phyloP scores from a whole-genome alignment of 441 rosid genomes.

The Breynia disticha region DNA sequence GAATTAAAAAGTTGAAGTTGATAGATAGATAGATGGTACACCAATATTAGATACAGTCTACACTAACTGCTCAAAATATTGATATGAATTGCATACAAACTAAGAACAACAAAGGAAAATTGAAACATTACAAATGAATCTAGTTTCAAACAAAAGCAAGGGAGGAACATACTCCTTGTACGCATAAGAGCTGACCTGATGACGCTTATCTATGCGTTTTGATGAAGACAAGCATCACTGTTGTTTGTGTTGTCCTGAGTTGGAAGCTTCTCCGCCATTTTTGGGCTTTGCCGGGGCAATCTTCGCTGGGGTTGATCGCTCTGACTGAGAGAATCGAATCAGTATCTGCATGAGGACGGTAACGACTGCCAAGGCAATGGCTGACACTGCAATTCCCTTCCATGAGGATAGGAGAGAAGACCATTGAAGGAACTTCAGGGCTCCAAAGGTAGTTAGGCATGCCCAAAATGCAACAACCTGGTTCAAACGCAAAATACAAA shows the following conservation, averaged over 20 bases:
- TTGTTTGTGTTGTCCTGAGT: conserved; percentile 27
- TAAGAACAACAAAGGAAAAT: neutral
- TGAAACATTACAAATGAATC: neutral
- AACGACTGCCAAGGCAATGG: conserved; percentile 40
- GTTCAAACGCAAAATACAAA: conserved; percentile 1
- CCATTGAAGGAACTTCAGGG: conserved; percentile 69
- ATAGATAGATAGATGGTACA: conserved; percentile 10
- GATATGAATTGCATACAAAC: conserved; percentile 17
- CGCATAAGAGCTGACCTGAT: conserved; percentile 19
- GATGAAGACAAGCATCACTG: conserved; percentile 15
- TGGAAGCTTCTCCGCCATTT: conserved; percentile 19
- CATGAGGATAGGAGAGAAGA: conserved; percentile 72
- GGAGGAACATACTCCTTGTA: conserved; percentile 8
- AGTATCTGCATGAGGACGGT: conserved; percentile 78
- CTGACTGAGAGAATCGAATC: conserved; percentile 83
- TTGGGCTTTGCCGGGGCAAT: conserved; percentile 55
- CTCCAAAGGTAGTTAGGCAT: conserved; percentile 43
- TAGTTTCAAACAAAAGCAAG: conserved; percentile 7
- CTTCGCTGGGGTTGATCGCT: conserved; percentile 85
- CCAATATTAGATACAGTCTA: conserved; percentile 17
- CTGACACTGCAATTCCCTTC: conserved; percentile 72
- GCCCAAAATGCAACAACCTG: conserved; percentile 83
- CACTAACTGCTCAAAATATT: conserved; percentile 15
- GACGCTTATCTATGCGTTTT: conserved; percentile 13
- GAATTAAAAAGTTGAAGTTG: too few relatives aligned